Evolutionary conservation across 2,329 filamentous ascomycete species (phyloP).

Genomic region (Capronia epimyces): DNA sequence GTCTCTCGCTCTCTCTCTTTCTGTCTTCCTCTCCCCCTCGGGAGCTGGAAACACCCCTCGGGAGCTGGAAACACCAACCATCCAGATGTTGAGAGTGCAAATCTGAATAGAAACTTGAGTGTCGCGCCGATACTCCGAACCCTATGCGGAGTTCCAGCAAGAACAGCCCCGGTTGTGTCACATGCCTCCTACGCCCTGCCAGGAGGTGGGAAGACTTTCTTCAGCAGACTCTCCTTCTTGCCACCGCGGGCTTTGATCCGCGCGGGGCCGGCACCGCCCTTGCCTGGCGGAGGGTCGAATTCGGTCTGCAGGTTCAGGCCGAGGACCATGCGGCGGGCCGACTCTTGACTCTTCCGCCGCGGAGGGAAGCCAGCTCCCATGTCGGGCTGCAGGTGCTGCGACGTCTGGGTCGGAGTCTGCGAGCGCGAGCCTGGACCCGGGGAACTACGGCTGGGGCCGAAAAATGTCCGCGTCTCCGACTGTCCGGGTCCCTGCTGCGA

Average conservation of each 20-base stretch:
- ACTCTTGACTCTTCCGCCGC: conserved; percentile 1
- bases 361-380: background rate
- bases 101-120: too few relatives aligned
- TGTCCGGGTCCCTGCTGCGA: conserved; percentile 2
- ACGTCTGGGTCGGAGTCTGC: background rate
- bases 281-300: conserved; percentile 15
- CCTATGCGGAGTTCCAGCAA: too few relatives aligned
- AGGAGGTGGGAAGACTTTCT: conserved; percentile 16
- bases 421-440: background rate
- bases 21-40: too few relatives aligned
- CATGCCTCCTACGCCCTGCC: background rate
- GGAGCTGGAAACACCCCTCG: too few relatives aligned
- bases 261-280: background rate
- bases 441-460: background rate
- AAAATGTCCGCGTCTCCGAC: background rate
- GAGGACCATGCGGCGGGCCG: conserved; percentile 1
- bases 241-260: conserved; percentile 8
- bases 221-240: conserved; percentile 17
- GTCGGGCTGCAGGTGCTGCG: background rate
- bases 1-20: too few relatives aligned
- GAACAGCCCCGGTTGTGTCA: too few relatives aligned
- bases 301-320: conserved; percentile 19
- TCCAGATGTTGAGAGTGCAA: too few relatives aligned
- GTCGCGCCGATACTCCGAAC: too few relatives aligned
- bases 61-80: too few relatives aligned